Percentiles rank a stretch among this genome's conserved stretches.
These are phyloP conservation scores for Chenopodium quinoa DNA, from an alignment of 148 eudicot genomes.

Conservation along the genomic window DNA sequence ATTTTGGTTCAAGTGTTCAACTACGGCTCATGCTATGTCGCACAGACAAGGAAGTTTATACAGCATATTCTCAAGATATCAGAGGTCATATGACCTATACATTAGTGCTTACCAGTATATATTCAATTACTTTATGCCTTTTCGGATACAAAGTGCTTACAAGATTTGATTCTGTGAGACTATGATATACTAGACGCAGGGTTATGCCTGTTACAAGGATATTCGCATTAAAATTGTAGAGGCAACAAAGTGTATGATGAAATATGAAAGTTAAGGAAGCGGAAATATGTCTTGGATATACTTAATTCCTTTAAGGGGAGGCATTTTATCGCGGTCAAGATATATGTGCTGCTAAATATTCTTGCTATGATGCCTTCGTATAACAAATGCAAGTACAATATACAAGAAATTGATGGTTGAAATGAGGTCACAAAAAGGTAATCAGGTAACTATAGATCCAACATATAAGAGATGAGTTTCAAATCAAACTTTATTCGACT, in stretches of 20 bases:
- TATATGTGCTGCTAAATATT: conserved; percentile 6
- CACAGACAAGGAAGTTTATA: background rate
- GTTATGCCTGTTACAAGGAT: background rate
- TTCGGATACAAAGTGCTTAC: background rate
- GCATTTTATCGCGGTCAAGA: background rate
- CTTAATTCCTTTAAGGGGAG: background rate
- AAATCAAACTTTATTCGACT: background rate
- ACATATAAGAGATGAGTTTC: too few species aligned
- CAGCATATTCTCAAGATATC: background rate
- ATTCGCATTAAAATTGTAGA: background rate
- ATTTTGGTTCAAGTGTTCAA: too few species aligned
- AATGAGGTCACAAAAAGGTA: background rate
- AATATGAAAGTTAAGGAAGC: background rate
- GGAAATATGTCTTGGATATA: background rate
- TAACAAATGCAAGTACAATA: background rate
- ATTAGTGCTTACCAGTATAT: background rate
- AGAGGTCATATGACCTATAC: background rate
- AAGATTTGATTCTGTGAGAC: background rate
- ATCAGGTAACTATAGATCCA: background rate
- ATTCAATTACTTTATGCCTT: background rate
- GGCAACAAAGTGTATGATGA: background rate
- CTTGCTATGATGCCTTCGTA: background rate
- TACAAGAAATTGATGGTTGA: background rate
- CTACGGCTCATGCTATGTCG: background rate
- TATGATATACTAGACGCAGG: background rate